Base-by-base conservation (phyloP, 164 flowering plant species). In the Nymphaea colorata region DNA sequence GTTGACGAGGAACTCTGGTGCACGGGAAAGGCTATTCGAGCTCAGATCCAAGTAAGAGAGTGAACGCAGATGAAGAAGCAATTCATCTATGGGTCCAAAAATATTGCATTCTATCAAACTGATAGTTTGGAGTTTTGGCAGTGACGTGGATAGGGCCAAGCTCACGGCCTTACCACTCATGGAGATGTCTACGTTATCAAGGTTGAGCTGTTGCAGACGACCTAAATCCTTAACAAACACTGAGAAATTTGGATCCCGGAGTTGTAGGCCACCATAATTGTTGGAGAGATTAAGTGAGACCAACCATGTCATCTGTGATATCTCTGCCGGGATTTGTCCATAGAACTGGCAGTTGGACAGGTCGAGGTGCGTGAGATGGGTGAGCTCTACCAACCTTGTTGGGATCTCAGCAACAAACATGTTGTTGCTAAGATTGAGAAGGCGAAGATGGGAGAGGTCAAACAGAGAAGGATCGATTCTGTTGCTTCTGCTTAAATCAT, bases 331-430 rank as follows among this genome's bases (percentile, higher is more conserved):
- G 59, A 77, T 73, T 44, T 84, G 85, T 36, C 87, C 86, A 1
- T 6, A 36, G 44, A 85, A 84, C 41, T 80, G 80, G 10, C 88
- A 67, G 18, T 76, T 68, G 14, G 87, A 83, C 59, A 86, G 64
- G 62, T 88, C 81, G 70, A 88, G 82, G 67, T 73, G 57, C 11
- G 42, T 73, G 75, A 84, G 68, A 10, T 10, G 53, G 53, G 53
- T 45, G 53, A 45, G 10, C 10, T 45, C 53, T 45, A 10, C 53
- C 53, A 45, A 10, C 5, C 53, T 10, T 10, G 5, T 45, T 45
- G 53, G 53, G 53, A 45, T 45, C 2, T 10, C 7, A 45, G 7
- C 53, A 5, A 5, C 10, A 15, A 61, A 61, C 5, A 5, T 15
- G 15, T 61, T 61, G 41, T 5, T 16, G 63, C 64, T 61, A 2